Evolutionary conservation across 2,329 filamentous ascomycete species (phyloP), one percentile per base, ranked within the genome.

Genomic region (Fusarium sp.): DNA sequence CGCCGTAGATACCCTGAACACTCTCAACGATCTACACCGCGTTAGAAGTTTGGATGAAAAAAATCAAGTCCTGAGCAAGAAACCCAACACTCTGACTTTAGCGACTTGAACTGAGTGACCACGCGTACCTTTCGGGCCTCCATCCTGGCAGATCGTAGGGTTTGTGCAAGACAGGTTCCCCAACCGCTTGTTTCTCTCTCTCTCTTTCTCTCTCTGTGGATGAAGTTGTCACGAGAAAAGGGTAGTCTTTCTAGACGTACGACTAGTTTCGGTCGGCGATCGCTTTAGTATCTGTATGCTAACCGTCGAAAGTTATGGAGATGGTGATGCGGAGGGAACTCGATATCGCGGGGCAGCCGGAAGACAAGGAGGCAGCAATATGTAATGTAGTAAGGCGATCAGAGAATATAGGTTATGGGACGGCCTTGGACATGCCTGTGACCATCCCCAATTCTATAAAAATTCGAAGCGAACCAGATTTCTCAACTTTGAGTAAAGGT

Each of bases 1-100:
- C 89, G 57, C 85, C 85, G 69, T 88, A 85, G 70, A 90, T 84
- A 75, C 88, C 86, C 69, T 89, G 86, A 60, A 91, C 88, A 77
- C 87, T 81, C 67, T 92, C 87, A 74, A 85, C 77, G 61, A 84
- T 79, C 84, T 86, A 59, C 51, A 46, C 51, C 24, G 51, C 20
- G 63, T 78, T 57, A 77, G 75, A 45, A 54, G 27, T 46, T 32
- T 55, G 32, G 51, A 53, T 15, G 18, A 34, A 6, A 54, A 54
- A 20, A 16, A 11, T 16, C 32, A 24, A 43, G 24, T 18, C 38
- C 45, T 24, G 20, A 24, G 53, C 45, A 24, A 51, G 15, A 46
- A 54, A 24, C 38, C 22, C 46, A 18, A 54, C 50, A 58, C 38
- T 43, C 44, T 27, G 32, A 32, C 32, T 14, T 25, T 42, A 34